Evolutionary conservation across 2,329 filamentous ascomycete genomes (phyloP), one percentile per base, ranked within the genome.

Genomic region (Aspergillaceae sp.): DNA sequence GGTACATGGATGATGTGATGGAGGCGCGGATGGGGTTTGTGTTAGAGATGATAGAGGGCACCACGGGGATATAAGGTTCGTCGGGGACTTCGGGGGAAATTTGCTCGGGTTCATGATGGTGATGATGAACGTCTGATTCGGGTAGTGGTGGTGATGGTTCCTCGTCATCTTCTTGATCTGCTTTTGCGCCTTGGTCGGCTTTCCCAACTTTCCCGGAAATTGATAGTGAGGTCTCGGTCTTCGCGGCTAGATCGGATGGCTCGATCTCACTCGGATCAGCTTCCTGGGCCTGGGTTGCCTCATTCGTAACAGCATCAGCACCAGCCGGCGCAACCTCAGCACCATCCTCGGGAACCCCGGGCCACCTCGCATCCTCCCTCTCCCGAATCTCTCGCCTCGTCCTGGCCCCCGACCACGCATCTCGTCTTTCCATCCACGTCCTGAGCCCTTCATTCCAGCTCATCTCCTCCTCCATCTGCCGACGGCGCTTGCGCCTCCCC

Each of bases 321-420:
- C 29, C 41, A 35, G 19, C 30, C 45, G 8, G 40, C 44, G 19
- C 32, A 19, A 19, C 19, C 19, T 19, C n/a, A 32, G 11, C 30
- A 42, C 10, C 32, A 10, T 9, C 32, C 19, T 27, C 40, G 30
- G 36, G 8, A 10, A 9, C 32, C 11, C 29, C 40, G 30, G 36
- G 8, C 28, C 48, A 47, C 11, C 42, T 51, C 42, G 50, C 57
- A 44, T 43, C 41, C 29, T 56, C 51, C 35, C 51, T 52, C 9
- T 49, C 46, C n/a, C 51, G 50, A 42, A 61, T 56, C 41, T 63
- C 53, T 19, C 58, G 51, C 44, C 55, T 57, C 27, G 60, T 60
- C 47, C 54, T 55, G 30, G 88, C 90, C 30, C 86, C 84, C 1
- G 89, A 91, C 91, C 91, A 97, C 5, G 81, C 82, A 67, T 95